Conservation (phyloP, 352 stramenopile species). For the Globisporangium solare region DNA sequence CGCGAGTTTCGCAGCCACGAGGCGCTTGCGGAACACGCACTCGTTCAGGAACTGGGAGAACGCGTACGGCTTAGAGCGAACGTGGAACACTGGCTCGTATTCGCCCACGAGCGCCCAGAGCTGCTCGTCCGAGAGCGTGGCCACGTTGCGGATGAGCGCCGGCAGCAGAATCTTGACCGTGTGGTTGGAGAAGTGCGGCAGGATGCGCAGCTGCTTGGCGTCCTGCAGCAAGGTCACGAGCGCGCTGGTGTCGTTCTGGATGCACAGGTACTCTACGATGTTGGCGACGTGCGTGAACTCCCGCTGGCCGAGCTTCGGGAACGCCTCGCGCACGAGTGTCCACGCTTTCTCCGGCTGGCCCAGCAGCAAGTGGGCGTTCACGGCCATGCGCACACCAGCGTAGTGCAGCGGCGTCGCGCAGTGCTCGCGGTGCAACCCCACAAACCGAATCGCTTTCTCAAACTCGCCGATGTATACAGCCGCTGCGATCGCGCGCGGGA, state of each 20-base stretch:
- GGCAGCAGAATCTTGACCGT: slow-evolving; percentile 34
- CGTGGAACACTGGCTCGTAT: slow-evolving; percentile 28
- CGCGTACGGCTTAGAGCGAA: slow-evolving; percentile 30
- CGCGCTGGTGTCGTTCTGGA: slow-evolving; percentile 26
- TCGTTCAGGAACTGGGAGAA: slow-evolving; percentile 37
- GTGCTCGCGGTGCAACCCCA: slow-evolving; percentile 32
- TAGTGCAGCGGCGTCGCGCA: slow-evolving; percentile 24
- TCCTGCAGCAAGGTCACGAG: slow-evolving; percentile 33
- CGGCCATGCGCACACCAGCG: slow-evolving; percentile 39
- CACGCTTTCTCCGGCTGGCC: slow-evolving; percentile 36
- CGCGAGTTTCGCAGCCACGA: slow-evolving; percentile 21
- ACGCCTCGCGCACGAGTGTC: slow-evolving; percentile 32
- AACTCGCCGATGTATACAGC: slow-evolving; percentile 49
- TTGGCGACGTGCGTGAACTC: slow-evolving; percentile 30
- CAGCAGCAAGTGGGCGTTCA: slow-evolving; percentile 51
- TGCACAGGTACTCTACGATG: slow-evolving; percentile 42
- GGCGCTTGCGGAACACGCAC: slow-evolving; percentile 29
- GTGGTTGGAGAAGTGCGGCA: slow-evolving; percentile 26
- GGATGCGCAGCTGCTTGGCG: slow-evolving; percentile 23
- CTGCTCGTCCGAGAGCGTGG: slow-evolving; percentile 30
- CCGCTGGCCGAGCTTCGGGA: slow-evolving; percentile 17
- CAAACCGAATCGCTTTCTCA: slow-evolving; percentile 33
- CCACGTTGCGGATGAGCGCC: slow-evolving; percentile 27
- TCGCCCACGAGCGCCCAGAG: slow-evolving; percentile 26
- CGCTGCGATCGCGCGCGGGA: slow-evolving; percentile 47